Evolutionary conservation across 371 early-diverging fungal species (phyloP), one percentile per base, ranked within the genome.

Genomic region (Syncephalastrum monosporum): DNA sequence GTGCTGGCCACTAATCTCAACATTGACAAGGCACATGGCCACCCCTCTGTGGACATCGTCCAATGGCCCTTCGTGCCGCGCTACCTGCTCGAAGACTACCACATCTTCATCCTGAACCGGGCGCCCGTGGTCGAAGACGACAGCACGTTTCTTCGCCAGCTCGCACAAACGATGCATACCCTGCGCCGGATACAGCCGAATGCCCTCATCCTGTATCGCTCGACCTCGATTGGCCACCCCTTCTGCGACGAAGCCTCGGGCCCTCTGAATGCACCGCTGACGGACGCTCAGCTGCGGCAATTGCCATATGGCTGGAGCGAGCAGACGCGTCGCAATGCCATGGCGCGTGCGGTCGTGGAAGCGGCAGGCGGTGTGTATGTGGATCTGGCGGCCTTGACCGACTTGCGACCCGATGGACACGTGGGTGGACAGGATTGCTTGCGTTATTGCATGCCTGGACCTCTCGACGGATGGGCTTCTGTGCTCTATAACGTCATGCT

Each of bases 361-460:
- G 72, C 78, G 6, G 79, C 81, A 1, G 86, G 86, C 5, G 86
- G 86, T 1, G 57, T 85, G 15, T 85, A 63, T 63, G 48, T 83
- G 42, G 83, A 85, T 61, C 60, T 83, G 6, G 86, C 78, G 21
- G 69, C 77, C 5, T 63, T 83, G 72, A 65, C 71, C 21, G 78
- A 80, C 29, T 41, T 66, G 43, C 63, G 86, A 50, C 79, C 82
- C 0, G 86, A 85, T 66, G 86, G 83, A 1, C 83, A 84, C 60
- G 65, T 85, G 41, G 86, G 83, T 13, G 76, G 77, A 13, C 74
- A 72, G 7, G 86, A 85, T 50, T 85, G 86, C 56, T 44, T 80
- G 7, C 64, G 86, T 47, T 85, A 82, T 60, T 85, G 84, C 68
- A 83, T 84, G n/a, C 86, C 86, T 2, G 86, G 86, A 16, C 86